Evolutionary conservation across 2,329 filamentous ascomycete species (phyloP).

Genomic region (Penicillium aurantiogriseum): DNA sequence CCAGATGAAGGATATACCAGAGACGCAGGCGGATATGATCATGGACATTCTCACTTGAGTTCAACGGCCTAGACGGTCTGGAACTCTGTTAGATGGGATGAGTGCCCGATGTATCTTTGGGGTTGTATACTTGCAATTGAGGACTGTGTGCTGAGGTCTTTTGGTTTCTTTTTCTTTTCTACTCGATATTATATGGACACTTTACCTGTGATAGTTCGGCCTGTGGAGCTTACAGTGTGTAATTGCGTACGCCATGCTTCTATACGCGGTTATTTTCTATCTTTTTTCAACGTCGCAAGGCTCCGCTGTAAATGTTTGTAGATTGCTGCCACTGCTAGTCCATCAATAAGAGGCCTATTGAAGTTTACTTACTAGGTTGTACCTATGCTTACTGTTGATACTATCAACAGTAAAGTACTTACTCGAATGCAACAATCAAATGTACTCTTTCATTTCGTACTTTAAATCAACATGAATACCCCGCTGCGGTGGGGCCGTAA

Average conservation of each 20-base stretch:
- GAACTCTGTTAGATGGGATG: neutral
- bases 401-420: neutral
- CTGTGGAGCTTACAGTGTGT: neutral
- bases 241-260: neutral
- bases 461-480: neutral
- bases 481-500: neutral
- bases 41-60: constrained; percentile 18
- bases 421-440: neutral
- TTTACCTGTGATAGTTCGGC: neutral
- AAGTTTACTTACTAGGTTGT: neutral
- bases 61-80: too few species aligned
- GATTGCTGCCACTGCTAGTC: neutral
- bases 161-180: neutral
- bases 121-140: neutral
- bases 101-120: neutral
- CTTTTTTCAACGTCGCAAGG: neutral
- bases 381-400: neutral
- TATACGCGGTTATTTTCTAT: neutral
- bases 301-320: neutral
- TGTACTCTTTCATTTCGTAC: neutral
- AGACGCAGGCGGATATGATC: constrained; percentile 17
- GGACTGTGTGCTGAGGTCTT: neutral
- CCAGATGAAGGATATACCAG: constrained; percentile 1
- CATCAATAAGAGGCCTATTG: neutral
- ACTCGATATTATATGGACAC: neutral